Conservation (phyloP, 2,329 filamentous ascomycete species). For the Arachnomyces sp. region DNA sequence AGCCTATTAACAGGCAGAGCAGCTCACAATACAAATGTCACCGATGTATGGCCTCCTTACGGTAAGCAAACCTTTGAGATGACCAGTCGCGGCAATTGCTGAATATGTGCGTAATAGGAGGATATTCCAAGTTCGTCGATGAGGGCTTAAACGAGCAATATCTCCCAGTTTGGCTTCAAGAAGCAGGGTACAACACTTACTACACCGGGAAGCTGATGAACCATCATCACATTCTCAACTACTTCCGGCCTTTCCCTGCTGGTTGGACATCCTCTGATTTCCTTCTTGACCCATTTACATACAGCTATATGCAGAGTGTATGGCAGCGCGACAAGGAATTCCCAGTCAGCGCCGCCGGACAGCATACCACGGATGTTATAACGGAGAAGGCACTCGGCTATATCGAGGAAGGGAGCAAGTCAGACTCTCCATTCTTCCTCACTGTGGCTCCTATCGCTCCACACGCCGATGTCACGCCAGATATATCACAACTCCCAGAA, state of each 20-base stretch:
- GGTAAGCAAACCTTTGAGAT: no score
- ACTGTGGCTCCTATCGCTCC: slow-evolving; percentile 57
- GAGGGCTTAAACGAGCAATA: slow-evolving; percentile 60
- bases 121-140: slow-evolving; percentile 57
- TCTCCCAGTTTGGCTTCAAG: slow-evolving; percentile 62
- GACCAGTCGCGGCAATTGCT: no score
- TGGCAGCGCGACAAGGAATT: slow-evolving; percentile 50
- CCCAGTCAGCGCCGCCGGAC: slow-evolving; percentile 46
- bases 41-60: slow-evolving; percentile 32
- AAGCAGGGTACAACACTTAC: slow-evolving; percentile 61
- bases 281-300: slow-evolving; percentile 58
- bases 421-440: slow-evolving; percentile 55
- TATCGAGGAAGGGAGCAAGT: slow-evolving; percentile 48
- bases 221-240: slow-evolving; percentile 52
- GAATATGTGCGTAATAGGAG: no score
- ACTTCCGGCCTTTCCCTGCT: slow-evolving; percentile 47
- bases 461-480: slow-evolving; percentile 42
- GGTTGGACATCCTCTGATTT: slow-evolving; percentile 55
- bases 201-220: slow-evolving; percentile 66
- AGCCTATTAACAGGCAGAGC: slow-evolving; percentile 55
- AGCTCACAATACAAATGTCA: slow-evolving; percentile 63
- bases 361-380: slow-evolving; percentile 52
- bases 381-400: slow-evolving; percentile 49
- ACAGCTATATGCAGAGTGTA: slow-evolving; percentile 55
- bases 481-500: slow-evolving; percentile 30